These are phyloP conservation scores for Chamaecyparis obtusa DNA, from an alignment of 75 land plant species.

Conservation along the genomic window DNA sequence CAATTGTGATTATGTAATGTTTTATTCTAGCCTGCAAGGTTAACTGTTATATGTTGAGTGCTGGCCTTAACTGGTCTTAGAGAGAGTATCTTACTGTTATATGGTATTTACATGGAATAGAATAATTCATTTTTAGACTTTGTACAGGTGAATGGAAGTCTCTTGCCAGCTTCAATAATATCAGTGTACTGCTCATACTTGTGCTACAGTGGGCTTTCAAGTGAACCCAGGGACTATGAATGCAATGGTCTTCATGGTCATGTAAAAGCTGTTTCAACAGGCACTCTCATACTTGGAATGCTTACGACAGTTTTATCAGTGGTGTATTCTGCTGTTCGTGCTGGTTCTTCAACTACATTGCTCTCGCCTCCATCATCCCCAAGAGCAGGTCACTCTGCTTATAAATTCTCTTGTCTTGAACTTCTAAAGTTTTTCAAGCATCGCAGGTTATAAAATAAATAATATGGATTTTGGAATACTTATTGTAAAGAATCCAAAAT, in stretches of 20 bases:
- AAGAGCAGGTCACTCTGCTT: constrained; percentile 48
- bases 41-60: background rate
- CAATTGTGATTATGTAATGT: background rate
- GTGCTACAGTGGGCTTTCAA: constrained; percentile 88
- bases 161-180: constrained; percentile 94
- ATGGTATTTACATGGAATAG: background rate
- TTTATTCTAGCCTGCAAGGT: background rate
- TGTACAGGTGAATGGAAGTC: constrained; percentile 92
- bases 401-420: background rate
- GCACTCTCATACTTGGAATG: constrained; percentile 92
- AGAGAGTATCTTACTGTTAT: background rate
- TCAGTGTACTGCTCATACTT: constrained; percentile 89
- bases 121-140: background rate
- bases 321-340: constrained; percentile 93
- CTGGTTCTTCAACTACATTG: constrained; percentile 95
- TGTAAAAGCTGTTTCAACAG: constrained; percentile 66
- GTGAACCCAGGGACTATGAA: constrained; percentile 88
- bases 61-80: background rate
- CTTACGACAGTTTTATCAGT: constrained; percentile 94
- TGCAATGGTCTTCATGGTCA: constrained; percentile 96
- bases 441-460: background rate
- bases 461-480: background rate
- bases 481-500: background rate
- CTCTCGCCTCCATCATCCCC: constrained; percentile 97
- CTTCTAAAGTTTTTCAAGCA: background rate